Evolutionary conservation across 1,139 yeast genomes (phyloP), one percentile per base, ranked within the genome.

Genomic region (Suhomyces atakaporum): DNA sequence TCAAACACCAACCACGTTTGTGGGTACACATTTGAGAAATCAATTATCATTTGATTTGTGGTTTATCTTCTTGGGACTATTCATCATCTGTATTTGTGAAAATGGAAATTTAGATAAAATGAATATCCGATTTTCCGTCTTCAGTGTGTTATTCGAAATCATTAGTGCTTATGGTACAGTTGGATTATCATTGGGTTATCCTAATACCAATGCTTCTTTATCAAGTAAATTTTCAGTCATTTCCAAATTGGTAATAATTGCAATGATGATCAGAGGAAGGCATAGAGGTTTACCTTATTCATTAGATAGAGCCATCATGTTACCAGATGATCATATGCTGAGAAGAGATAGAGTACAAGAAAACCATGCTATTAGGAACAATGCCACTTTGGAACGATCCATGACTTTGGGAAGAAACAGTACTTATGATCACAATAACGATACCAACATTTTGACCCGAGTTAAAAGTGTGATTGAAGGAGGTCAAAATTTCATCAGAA

Each of bases 151-250:
- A 52, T 92, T 92, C 62, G 99, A 92, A 57, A 80, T 89, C 42
- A 85, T 88, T 4, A 84, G 95, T 51, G 98, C 98, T 0, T 94
- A 92, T 60, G 97, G 97, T 58, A 90, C 96, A 0, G 97, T 90
- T 30, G 98, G 98, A 0, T 62, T 90, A 45, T 84, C 95, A 3
- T 63, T 89, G 41, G 98, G 98, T 0, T 89, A 79, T 48, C 85
- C 95, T 0, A 67, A 65, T 30, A 66, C 76, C 6, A 66, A 76
- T 45, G 71, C 88, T 4, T 86, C 97, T 2, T 76, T 92, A 33
- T 73, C 84, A 11, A 89, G 79, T 0, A 76, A 84, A 54, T 87
- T 92, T 52, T 74, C 77, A 19, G 74, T 76, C 0, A 53, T 92
- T 8, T 84, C 96, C 2, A 94, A 94, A 54, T 69, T 92, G 33